Evolutionary conservation across 2,329 filamentous ascomycete species (phyloP).

Genomic region (Aspergillus quadrilineatus): DNA sequence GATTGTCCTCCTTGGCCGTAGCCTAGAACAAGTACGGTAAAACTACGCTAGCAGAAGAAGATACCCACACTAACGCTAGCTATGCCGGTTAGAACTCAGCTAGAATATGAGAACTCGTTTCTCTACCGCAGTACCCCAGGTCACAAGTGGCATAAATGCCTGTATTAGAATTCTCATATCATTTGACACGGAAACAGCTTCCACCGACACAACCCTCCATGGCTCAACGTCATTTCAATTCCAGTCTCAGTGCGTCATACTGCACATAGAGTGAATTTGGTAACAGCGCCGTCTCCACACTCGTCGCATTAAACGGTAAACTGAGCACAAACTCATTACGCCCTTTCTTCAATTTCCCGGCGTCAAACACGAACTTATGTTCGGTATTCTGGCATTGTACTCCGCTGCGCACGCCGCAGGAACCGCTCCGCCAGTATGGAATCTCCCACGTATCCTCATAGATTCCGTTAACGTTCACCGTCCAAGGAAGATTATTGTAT

Average conservation of each 20-base stretch:
- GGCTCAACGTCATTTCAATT: conserved; percentile 42
- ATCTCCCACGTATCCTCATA: conserved; percentile 31
- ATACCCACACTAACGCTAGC: no score
- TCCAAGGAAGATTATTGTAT: conserved; percentile 52
- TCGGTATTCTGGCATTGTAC: conserved; percentile 62
- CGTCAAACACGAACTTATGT: conserved; percentile 60
- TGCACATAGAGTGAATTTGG: conserved; percentile 60
- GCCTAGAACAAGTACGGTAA: no score
- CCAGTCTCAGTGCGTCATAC: conserved; percentile 63
- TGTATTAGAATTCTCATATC: no score
- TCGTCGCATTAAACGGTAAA: conserved; percentile 59
- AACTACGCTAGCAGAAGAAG: no score
- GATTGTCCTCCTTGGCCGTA: no score
- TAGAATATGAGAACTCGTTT: no score
- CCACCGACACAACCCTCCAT: no score
- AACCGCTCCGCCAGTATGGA: conserved; percentile 56
- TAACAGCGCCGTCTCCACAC: conserved; percentile 59
- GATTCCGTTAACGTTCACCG: conserved; percentile 51
- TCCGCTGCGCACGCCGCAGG: conserved; percentile 59
- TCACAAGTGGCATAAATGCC: no score
- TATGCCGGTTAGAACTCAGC: no score
- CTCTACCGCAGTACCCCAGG: no score
- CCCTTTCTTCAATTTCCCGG: conserved; percentile 48
- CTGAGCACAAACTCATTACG: conserved; percentile 58
- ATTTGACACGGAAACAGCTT: no score